Evolutionary conservation across 768 basidiomycete species (phyloP), one percentile per base, ranked within the genome.

Genomic region (Rhodotorula diobovata): DNA sequence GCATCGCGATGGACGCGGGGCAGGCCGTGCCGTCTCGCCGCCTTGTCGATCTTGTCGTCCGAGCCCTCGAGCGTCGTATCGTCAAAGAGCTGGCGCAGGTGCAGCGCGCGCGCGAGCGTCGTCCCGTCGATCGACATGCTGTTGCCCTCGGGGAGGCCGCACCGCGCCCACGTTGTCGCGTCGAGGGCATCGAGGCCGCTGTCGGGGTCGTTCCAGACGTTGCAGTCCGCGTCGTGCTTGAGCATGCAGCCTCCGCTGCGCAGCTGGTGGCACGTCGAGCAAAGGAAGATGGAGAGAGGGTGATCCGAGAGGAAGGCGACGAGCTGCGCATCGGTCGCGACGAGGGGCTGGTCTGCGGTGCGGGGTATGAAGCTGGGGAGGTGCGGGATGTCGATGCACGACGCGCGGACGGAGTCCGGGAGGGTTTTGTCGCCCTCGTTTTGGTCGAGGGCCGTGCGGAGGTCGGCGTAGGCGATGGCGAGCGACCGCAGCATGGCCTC

Each of bases 341-440:
- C 4, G 66, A 71, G 16, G 2, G 70, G 66, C 16, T 18, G 14
- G 25, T 34, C 56, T 16, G 3, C 39, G 9, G 3, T 20, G 50
- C 70, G 66, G 21, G 70, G 70, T n/a, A 71, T 63, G 57, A 66
- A 71, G 1, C 39, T 37, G 10, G 70, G 70, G 9, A 71, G 66
- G 37, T 57, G 61, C 16, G 70, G 70, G 1, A 71, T 57, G 3
- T 9, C 21, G 58, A 71, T 25, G 10, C 21, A 25, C 2, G 53
- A n/a, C 0, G 35, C 28, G 4, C 20, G 0, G 30, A 54, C 30
- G 8, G 3, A 34, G 37, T 53, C 20, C 21, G 61, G 2, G 30
- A 11, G 11, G 37, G n/a, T n/a, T n/a, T 18, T 12, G 16, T 30
- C 25, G 34, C 23, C 34, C 34, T 10, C 14, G 23, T 12, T 35